These are phyloP conservation scores for Platanthera guangdongensis DNA, from an alignment of 106 monocot species.

Conservation along the genomic window DNA sequence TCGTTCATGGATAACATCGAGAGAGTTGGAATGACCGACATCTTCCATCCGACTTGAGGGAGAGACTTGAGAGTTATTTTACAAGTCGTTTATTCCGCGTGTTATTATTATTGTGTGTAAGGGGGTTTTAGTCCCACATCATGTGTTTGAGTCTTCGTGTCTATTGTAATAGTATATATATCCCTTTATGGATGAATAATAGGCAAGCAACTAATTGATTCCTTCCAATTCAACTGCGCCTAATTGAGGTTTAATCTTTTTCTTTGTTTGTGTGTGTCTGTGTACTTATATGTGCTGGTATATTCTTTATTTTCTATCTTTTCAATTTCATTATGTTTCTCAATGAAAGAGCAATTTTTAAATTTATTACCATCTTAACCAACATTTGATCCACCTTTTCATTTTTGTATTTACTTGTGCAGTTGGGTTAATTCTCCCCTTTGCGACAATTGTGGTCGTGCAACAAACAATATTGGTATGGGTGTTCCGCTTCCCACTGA, in stretches of 20 bases:
- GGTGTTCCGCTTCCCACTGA: constrained; percentile 59
- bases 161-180: too few species aligned
- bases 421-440: constrained; percentile 85
- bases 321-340: neutral
- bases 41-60: too few species aligned
- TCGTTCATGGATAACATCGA: too few species aligned
- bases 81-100: too few species aligned
- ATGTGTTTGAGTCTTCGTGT: too few species aligned
- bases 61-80: too few species aligned
- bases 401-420: constrained; percentile 14
- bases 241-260: neutral
- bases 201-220: too few species aligned
- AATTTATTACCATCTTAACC: neutral
- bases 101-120: too few species aligned
- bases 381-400: neutral
- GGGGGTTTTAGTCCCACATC: too few species aligned
- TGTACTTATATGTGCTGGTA: neutral
- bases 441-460: constrained; percentile 59
- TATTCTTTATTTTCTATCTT: neutral
- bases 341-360: neutral
- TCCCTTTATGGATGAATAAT: too few species aligned
- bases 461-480: constrained; percentile 63
- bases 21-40: too few species aligned
- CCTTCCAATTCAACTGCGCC: too few species aligned
- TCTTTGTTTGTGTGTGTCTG: neutral